phyloP scores from a whole-genome alignment of 352 stramenopile species.

The Thraustotheca clavata region DNA sequence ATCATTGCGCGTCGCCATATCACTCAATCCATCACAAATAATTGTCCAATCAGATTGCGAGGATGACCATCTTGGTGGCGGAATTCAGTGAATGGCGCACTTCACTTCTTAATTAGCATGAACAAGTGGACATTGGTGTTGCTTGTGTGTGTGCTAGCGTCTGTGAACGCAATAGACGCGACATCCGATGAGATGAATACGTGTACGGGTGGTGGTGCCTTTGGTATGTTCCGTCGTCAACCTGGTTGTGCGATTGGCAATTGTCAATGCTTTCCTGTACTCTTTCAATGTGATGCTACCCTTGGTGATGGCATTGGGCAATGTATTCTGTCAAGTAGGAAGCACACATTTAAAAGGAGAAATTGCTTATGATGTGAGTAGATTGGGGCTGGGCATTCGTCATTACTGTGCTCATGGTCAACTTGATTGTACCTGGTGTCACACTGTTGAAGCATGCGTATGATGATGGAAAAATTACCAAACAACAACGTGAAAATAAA shows the following conservation, averaged over 20 bases:
- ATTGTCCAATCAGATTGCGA: too few relatives aligned
- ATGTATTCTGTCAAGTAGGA: slow-evolving; percentile 14
- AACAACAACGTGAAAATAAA: slow-evolving; percentile 5
- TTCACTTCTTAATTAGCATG: too few relatives aligned
- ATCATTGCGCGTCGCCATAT: too few relatives aligned
- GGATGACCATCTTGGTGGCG: too few relatives aligned
- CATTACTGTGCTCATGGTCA: slow-evolving; percentile 2
- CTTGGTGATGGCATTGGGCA: slow-evolving; percentile 10
- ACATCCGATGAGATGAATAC: background rate
- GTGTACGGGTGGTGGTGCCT: slow-evolving; percentile 17
- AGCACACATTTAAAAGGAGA: background rate
- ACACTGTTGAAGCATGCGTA: slow-evolving; percentile 11
- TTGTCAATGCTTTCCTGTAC: slow-evolving; percentile 19
- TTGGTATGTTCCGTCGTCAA: slow-evolving; percentile 19
- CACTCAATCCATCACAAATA: too few relatives aligned
- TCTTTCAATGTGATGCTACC: slow-evolving; percentile 11
- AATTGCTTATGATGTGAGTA: background rate
- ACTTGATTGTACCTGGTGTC: slow-evolving; percentile 6
- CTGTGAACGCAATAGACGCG: slow-evolving; percentile 3
- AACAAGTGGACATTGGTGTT: too few relatives aligned
- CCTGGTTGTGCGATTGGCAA: slow-evolving; percentile 14
- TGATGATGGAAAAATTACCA: background rate
- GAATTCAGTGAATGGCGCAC: too few relatives aligned
- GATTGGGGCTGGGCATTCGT: slow-evolving; percentile 10
- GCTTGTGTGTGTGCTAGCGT: background rate